These are phyloP conservation scores for Acacia concinna DNA, from an alignment of 331 rosid species.

Conservation along the genomic window DNA sequence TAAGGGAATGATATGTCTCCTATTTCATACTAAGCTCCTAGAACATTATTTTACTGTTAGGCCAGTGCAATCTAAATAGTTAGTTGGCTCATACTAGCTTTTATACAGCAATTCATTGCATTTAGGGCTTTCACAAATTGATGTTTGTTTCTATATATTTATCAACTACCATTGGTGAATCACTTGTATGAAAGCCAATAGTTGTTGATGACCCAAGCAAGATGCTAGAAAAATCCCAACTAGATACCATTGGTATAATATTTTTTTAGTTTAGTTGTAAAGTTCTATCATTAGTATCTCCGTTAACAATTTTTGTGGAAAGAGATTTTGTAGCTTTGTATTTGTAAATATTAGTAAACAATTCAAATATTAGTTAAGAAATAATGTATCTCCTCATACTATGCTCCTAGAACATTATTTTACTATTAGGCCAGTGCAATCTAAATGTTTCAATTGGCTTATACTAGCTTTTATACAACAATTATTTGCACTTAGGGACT, in stretches of 20 bases:
- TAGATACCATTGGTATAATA: conserved; percentile 64
- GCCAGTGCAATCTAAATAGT: conserved; percentile 8
- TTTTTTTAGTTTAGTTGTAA: neutral
- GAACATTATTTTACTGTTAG: conserved; percentile 11
- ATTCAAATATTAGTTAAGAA: neutral
- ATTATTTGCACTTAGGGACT: neutral
- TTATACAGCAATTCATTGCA: neutral
- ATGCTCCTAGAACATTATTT: conserved; percentile 11
- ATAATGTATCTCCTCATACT: neutral
- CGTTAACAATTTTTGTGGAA: too few species aligned
- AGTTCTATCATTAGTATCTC: neutral
- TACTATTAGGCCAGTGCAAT: conserved; percentile 10
- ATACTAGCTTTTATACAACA: neutral
- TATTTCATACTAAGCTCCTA: neutral
- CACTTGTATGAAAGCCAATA: conserved; percentile 40
- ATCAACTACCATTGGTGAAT: conserved; percentile 42
- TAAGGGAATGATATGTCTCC: neutral
- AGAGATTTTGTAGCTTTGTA: too few species aligned
- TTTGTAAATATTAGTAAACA: too few species aligned
- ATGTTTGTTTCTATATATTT: conserved; percentile 29
- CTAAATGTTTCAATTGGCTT: neutral
- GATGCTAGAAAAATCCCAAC: conserved; percentile 53
- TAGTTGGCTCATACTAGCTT: neutral
- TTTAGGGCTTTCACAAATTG: neutral
- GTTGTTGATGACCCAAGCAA: conserved; percentile 40